Percentiles rank a stretch among this genome's conserved stretches.
Evolutionary conservation across 805 yeast species (phyloP).

Genomic region (Candida ulmi): DNA sequence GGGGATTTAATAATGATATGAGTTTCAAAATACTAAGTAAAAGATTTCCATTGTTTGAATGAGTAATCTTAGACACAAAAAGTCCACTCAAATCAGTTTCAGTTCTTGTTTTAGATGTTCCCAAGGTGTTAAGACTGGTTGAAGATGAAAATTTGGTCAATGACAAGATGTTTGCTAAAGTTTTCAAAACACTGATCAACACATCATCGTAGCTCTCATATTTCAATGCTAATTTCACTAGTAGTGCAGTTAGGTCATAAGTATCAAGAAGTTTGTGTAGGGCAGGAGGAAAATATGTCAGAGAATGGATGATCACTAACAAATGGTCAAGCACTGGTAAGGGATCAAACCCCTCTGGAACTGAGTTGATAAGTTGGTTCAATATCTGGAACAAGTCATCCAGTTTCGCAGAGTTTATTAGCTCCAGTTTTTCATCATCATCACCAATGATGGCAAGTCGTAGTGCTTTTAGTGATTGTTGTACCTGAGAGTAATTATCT

Average conservation of each 20-base stretch:
- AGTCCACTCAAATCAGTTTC: neutral
- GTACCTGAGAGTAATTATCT: neutral
- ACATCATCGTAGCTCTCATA: constrained; percentile 2
- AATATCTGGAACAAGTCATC: neutral
- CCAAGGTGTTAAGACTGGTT: neutral
- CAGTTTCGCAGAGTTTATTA: neutral
- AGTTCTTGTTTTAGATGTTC: neutral
- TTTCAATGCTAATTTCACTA: neutral
- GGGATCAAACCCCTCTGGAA: neutral
- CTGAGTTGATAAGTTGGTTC: neutral
- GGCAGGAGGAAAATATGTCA: constrained; percentile 5
- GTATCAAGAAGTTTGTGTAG: neutral
- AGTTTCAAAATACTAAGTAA: constrained; percentile 12
- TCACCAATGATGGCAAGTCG: constrained; percentile 20
- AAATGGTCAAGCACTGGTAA: constrained; percentile 9
- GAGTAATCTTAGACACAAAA: neutral
- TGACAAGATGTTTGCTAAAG: constrained; percentile 4
- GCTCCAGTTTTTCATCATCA: constrained; percentile 15
- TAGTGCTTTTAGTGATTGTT: constrained; percentile 7
- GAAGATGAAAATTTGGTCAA: neutral
- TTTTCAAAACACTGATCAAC: constrained; percentile 3
- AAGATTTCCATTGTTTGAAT: constrained; percentile 1
- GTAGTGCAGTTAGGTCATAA: neutral
- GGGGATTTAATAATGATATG: constrained; percentile 19
- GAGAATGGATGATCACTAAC: constrained; percentile 18